A percentile compares a stretch with the other conserved stretches of the same genome.
phyloP scores from a whole-genome alignment of 1,139 yeast species.

The Torulaspora pretoriensis region DNA sequence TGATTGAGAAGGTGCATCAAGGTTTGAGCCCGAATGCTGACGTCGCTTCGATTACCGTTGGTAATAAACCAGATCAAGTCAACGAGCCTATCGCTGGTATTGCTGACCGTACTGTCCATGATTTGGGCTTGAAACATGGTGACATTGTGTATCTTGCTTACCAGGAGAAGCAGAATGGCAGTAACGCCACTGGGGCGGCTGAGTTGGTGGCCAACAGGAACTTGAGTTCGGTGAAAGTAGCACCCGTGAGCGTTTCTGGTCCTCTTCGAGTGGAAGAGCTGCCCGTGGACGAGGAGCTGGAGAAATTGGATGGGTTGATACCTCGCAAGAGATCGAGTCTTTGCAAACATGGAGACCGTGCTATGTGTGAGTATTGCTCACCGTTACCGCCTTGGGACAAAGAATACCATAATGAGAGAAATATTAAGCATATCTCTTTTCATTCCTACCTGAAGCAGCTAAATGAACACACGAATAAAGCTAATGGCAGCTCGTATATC shows the following conservation, averaged over 20 bases:
- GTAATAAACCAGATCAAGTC: constrained; percentile 47
- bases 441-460: constrained; percentile 77
- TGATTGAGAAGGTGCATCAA: constrained; percentile 43
- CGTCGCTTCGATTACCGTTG: constrained; percentile 33
- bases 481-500: constrained; percentile 64
- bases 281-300: constrained; percentile 65
- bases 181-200: background rate
- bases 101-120: constrained; percentile 45
- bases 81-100: constrained; percentile 47
- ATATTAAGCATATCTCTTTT: constrained; percentile 83
- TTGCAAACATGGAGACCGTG: constrained; percentile 87
- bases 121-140: constrained; percentile 72
- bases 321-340: constrained; percentile 55
- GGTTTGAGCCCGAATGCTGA: constrained; percentile 27
- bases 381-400: constrained; percentile 95
- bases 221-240: constrained; percentile 1
- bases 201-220: constrained; percentile 6
- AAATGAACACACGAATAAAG: constrained; percentile 60
- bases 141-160: constrained; percentile 67
- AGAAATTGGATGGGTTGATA: constrained; percentile 68
- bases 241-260: constrained; percentile 10
- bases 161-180: constrained; percentile 26
- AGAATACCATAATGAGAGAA: constrained; percentile 66
- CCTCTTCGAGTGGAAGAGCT: constrained; percentile 41
- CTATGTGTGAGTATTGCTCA: constrained; percentile 97